Base-by-base conservation (phyloP, 1,139 yeast species). In the Insectozyma bohioensis region DNA sequence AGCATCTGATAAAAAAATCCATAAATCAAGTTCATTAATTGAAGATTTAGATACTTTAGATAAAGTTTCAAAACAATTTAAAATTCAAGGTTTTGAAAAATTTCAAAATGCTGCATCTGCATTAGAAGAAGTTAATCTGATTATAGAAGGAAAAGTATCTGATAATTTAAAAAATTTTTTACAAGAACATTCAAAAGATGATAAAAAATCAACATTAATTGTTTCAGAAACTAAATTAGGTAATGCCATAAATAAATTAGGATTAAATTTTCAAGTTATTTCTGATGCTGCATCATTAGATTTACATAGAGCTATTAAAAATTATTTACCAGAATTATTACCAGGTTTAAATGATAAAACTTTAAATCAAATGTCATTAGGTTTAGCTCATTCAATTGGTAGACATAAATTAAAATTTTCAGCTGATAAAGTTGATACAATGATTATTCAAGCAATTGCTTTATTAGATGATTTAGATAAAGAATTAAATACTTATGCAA, bases 361-460 rank as follows among this genome's bases (percentile, higher is more conserved):
- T 49, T 67, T 92, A 52, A 81, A 85, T 45, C 94, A 94, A 57
- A 92, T 92, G 97, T 84, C 97, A 12, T 75, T 90, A 47, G 97
- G 97, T 75, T 80, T 92, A 60, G 95, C 96, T 33, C 97, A 94
- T 67, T 90, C 98, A 35, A 81, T 88, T 52, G 97, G 97, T 56
- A 90, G 98, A 71, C 95, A 90, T 65, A 94, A 92, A 73, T 81
- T 92, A 61, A 92, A 94, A 71, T 92, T 92, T 58, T 84, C 95
- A 41, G 96, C 97, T 45, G 97, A 92, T 63, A 92, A 92, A 71
- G 97, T 88, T 40, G 98, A 92, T 67, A 92, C 95, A 51, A 90
- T 90, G 96, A 88, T 92, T 61, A 95, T 92, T 45, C 98, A 94
- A 73, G 98, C 98, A 39, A 92, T 92, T 67, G 96, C 98, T 29